phyloP scores from a whole-genome alignment of 2,329 filamentous ascomycete species.

The Raffaelea deltoideospora region DNA sequence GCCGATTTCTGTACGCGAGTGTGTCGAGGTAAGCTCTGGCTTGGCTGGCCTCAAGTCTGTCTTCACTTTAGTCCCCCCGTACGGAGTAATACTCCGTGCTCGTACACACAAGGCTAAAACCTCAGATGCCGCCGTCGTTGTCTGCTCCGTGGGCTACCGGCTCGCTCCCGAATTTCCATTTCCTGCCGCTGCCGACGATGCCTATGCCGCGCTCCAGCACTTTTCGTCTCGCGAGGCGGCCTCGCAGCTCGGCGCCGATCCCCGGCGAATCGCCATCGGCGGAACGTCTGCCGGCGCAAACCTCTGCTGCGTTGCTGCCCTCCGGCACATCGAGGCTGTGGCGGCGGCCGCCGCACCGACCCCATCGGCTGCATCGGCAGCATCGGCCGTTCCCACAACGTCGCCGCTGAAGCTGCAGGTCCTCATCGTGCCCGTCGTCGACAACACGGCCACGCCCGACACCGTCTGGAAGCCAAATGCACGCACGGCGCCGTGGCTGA shows the following conservation, averaged over 20 bases:
- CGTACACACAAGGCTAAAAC: background rate
- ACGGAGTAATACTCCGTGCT: too few species aligned
- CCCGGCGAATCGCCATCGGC: conserved; percentile 11
- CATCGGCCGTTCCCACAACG: too few species aligned
- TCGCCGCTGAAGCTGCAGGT: conserved; percentile 24
- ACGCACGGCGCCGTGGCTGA: conserved; percentile 34
- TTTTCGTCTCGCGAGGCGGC: conserved; percentile 9
- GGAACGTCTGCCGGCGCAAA: conserved; percentile 16
- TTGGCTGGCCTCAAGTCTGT: too few species aligned
- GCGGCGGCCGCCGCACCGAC: too few species aligned
- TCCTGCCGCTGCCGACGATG: conserved; percentile 40
- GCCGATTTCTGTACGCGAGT: conserved; percentile 18
- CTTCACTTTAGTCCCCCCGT: too few species aligned
- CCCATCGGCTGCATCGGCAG: too few species aligned
- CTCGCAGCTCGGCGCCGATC: conserved; percentile 22
- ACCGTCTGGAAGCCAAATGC: conserved; percentile 34
- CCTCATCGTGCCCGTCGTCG: conserved; percentile 40
- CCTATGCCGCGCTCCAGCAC: conserved; percentile 40
- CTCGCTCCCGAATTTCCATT: conserved; percentile 41
- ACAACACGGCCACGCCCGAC: conserved; percentile 37
- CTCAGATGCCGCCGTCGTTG: conserved; percentile 1
- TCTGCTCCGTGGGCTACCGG: conserved; percentile 13
- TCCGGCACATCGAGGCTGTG: background rate
- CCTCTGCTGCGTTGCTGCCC: conserved; percentile 2
- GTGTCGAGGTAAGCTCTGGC: conserved; percentile 11